Base-by-base conservation (phyloP, 2,329 filamentous ascomycete genomes). In the Penicillium carneum region DNA sequence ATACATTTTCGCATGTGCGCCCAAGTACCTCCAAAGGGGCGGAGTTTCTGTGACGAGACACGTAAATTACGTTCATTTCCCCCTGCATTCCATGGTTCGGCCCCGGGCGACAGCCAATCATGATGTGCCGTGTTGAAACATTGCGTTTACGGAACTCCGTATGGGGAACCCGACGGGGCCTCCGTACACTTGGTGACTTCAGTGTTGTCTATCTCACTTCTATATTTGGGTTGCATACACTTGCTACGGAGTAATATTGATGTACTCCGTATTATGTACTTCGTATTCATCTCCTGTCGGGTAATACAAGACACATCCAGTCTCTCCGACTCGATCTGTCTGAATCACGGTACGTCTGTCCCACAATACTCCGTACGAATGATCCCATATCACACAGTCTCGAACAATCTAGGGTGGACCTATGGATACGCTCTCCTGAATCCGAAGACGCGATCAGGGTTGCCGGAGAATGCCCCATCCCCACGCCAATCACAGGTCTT, bases 51-150 rank as follows among this genome's bases (percentile, higher is more conserved):
- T 59, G 38, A 54, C 34, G 48, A 53, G 41, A 54, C 41, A n/a
- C 18, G 56, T 59, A 59, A 54, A 51, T 55, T 39, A 58, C 59
- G 47, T 31, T 57, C 53, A 59, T 55, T 59, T 43, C 50, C 62
- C 62, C 62, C 62, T 63, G 62, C 59, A 63, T 63, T 47, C 62
- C 62, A 49, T 48, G 62, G 62, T 47, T 59, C 46, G 26, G 34
- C 31, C 16, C 11, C 20, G 11, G 2, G 18, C 9, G 10, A 9
- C 29, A 31, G 11, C 54, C 51, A 46, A 59, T 49, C 16, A 56
- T 23, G 18, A 43, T 56, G 42, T 29, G 36, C 10, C n/a, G 4
- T 36, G 23, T 34, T 42, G 50, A 46, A 54, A 54, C 41, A 47
- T 42, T 31, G 12, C 18, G 23, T 20, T 42, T 29, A 29, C 26